phyloP scores from a whole-genome alignment of 352 stramenopile genomes.

The Phytopythium aichiense region DNA sequence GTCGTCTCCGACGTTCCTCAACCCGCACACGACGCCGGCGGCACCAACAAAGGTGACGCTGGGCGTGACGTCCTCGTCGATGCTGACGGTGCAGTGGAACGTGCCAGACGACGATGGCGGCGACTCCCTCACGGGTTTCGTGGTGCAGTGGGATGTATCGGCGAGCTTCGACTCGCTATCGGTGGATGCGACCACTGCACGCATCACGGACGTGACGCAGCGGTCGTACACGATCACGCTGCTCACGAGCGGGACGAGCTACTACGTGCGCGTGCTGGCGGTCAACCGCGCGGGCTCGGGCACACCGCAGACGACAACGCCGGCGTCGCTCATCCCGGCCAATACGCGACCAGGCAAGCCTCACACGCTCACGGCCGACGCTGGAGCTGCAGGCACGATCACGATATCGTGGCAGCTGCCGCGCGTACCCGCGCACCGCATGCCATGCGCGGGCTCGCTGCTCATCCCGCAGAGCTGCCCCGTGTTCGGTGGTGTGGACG shows the following conservation, averaged over 20 bases:
- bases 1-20: slow-evolving; percentile 85
- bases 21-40: slow-evolving; percentile 89
- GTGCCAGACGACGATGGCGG: slow-evolving; percentile 86
- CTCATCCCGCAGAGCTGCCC: slow-evolving; percentile 52
- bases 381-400: slow-evolving; percentile 37
- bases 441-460: slow-evolving; percentile 63
- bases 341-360: slow-evolving; percentile 67
- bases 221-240: slow-evolving; percentile 76
- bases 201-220: slow-evolving; percentile 53
- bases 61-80: slow-evolving; percentile 77
- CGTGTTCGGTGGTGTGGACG: slow-evolving; percentile 69
- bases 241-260: slow-evolving; percentile 75
- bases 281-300: slow-evolving; percentile 55
- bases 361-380: slow-evolving; percentile 33
- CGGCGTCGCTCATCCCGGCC: slow-evolving; percentile 39
- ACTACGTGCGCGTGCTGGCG: slow-evolving; percentile 90
- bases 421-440: slow-evolving; percentile 54
- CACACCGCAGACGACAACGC: slow-evolving; percentile 48
- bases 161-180: slow-evolving; percentile 84
- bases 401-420: slow-evolving; percentile 62
- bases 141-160: slow-evolving; percentile 92
- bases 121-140: slow-evolving; percentile 84
- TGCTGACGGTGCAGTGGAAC: slow-evolving; percentile 90
- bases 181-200: slow-evolving; percentile 51
- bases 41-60: slow-evolving; percentile 82